These are phyloP conservation scores for Pilasporangium apinafurcum DNA, from an alignment of 352 stramenopile genomes.

Conservation along the genomic window DNA sequence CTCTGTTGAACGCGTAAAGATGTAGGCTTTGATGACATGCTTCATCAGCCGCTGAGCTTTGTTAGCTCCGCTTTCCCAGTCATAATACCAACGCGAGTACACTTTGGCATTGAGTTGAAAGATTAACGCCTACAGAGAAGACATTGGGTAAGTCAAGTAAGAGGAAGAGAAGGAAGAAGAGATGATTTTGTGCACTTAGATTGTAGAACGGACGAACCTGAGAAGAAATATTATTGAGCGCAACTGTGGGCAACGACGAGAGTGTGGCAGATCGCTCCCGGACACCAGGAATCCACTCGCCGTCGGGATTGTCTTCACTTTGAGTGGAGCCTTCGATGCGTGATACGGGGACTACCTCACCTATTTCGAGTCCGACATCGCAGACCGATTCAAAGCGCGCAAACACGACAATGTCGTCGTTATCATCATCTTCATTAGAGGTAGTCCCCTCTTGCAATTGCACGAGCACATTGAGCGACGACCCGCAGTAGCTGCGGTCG, in stretches of 20 bases:
- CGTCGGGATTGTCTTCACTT: conserved; percentile 49
- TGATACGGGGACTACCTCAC: conserved; percentile 38
- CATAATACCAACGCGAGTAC: conserved; percentile 41
- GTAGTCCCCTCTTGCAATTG: conserved; percentile 10
- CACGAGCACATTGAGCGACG: conserved; percentile 16
- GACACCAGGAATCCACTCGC: conserved; percentile 44
- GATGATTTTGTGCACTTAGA: too few relatives aligned
- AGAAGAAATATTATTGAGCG: neutral
- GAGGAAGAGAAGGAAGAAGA: neutral
- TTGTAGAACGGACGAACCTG: too few relatives aligned
- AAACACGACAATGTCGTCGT: conserved; percentile 17
- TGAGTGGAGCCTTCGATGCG: conserved; percentile 27
- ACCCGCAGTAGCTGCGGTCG: conserved; percentile 27
- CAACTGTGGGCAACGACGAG: conserved; percentile 4
- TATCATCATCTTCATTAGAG: conserved; percentile 1
- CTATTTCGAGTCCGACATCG: conserved; percentile 18
- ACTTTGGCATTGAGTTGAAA: conserved; percentile 32
- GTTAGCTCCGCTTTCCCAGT: conserved; percentile 36
- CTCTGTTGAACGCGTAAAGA: conserved; percentile 27
- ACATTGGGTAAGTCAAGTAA: neutral
- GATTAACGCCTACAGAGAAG: conserved; percentile 7
- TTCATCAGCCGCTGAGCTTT: conserved; percentile 36
- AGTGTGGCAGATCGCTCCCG: conserved; percentile 34
- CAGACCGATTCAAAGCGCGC: conserved; percentile 24
- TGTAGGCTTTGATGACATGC: conserved; percentile 38